Evolutionary conservation across 345 rosid genomes (phyloP), one percentile per base, ranked within the genome.

Genomic region (Boechera stricta): DNA sequence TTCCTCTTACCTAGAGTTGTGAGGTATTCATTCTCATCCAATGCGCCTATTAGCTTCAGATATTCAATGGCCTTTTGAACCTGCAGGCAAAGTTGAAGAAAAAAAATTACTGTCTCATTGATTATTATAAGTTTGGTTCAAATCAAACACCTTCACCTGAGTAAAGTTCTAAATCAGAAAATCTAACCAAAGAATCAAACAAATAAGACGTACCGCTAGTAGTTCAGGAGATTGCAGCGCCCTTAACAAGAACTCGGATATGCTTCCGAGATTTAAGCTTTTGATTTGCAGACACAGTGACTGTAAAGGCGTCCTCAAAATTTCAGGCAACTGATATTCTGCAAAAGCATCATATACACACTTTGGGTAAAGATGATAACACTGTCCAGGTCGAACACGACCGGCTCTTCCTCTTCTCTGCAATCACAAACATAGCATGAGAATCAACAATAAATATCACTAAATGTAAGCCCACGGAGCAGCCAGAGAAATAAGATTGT

Each of bases 401-500:
- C 98, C 97, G 38, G 97, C 96, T 82, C 98, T 86, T 71, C 98
- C 98, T 85, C 93, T 83, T 85, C 98, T 86, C 98, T 94, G 77
- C 69, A 82, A 71, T 69, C 59, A 75, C 72, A 69, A 66, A 71
- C 10, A 59, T 48, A 72, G 79, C 61, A 79, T 62, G 58, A 58
- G 29, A 69, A 66, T 64, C 57, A 71, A 55, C 52, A 64, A 49
- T 26, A 71, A 18, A 56, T 36, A 24, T 13, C 36, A n/a, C 29
- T 21, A 52, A 68, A 38, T 15, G 62, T 16, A 75, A 67, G 67
- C 61, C 51, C 9, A 10, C 35, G 13, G 18, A 65, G 47, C 56
- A 41, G 71, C 11, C 52, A 75, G 6, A 66, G 13, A 66, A 36
- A 16, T 38, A 67, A 13, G 24, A 60, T 18, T 51, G 45, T 51